A percentile compares a stretch with the other conserved stretches of the same genome.
Evolutionary conservation across 345 rosid species (phyloP).

Genomic region (Pelargonium nanum): DNA sequence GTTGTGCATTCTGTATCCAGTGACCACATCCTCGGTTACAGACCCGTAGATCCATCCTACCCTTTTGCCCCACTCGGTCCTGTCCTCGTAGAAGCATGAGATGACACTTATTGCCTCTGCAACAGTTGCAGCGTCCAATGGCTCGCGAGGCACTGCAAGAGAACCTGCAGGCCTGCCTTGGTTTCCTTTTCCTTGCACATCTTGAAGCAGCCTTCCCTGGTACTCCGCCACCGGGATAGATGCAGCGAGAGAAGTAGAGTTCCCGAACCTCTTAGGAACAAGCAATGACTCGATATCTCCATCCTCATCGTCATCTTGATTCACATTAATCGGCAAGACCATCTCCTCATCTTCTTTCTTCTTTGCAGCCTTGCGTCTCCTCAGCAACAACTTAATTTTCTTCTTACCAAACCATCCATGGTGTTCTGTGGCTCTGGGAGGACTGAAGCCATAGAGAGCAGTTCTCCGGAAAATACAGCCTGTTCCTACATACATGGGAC

Average conservation of each 20-base stretch:
- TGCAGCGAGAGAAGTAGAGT: slow-evolving; percentile 49
- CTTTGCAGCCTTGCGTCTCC: slow-evolving; percentile 37
- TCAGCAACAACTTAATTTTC: slow-evolving; percentile 45
- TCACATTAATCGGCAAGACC: slow-evolving; percentile 30
- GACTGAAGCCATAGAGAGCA: slow-evolving; percentile 58
- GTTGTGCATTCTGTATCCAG: slow-evolving; percentile 75
- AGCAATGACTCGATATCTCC: slow-evolving; percentile 61
- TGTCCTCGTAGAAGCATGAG: slow-evolving; percentile 75
- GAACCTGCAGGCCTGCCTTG: slow-evolving; percentile 67
- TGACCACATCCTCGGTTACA: slow-evolving; percentile 73
- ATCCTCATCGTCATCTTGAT: slow-evolving; percentile 35
- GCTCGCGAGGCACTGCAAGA: slow-evolving; percentile 69
- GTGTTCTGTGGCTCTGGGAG: slow-evolving; percentile 66
- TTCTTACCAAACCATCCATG: slow-evolving; percentile 62
- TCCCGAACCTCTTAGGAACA: slow-evolving; percentile 58
- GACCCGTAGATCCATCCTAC: slow-evolving; percentile 87
- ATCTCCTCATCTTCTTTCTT: slow-evolving; percentile 42
- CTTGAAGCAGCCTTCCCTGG: slow-evolving; percentile 66
- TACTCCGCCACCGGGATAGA: slow-evolving; percentile 72
- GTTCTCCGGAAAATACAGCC: slow-evolving; percentile 59
- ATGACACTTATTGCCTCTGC: slow-evolving; percentile 70
- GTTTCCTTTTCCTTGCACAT: slow-evolving; percentile 46
- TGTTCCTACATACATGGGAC: slow-evolving; percentile 57
- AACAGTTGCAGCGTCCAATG: slow-evolving; percentile 75
- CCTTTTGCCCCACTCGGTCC: slow-evolving; percentile 71